Evolutionary conservation across 371 early-diverging fungal genomes (phyloP), one percentile per base, ranked within the genome.

Genomic region (Mucor mucedo): DNA sequence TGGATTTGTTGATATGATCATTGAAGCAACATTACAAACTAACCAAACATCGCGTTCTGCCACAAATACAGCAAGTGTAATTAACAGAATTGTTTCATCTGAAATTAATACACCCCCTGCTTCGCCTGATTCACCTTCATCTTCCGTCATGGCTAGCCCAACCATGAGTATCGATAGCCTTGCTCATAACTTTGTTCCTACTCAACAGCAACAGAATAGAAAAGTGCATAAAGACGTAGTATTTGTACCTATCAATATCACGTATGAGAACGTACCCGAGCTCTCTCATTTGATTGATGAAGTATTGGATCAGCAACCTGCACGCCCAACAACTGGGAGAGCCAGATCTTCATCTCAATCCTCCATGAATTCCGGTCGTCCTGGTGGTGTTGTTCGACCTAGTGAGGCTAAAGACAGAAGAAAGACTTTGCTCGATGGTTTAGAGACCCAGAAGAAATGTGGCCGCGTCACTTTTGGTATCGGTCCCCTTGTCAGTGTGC

Each of bases 241-340:
- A 2, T 64, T 82, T 54, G 74, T 82, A 0, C 83, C 83, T 2
- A 77, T 82, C 57, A 79, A 82, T 40, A 79, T 82, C 44, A 73
- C 77, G 1, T 82, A 79, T 52, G 83, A 82, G 52, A 77, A 68
- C 29, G 67, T 78, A 7, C 83, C 83, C 2, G 83, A 82, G 16
- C 52, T 82, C 3, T 58, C 80, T 14, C 67, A 67, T 52, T 60
- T 82, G 11, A 71, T 79, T 45, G 80, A 79, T 40, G 66, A 76
- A 58, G 75, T 79, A 0, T 42, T 82, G 28, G 83, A 82, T 62
- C 80, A 79, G 29, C 75, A 77, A 14, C 79, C 69, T 0, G 48
- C 52, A 2, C 39, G 41, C 29, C 53, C 64, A 13, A 63, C 35
- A 1, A 47, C 29, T 16, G 58, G 55, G 32, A 50, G 69, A 44